phyloP scores from a whole-genome alignment of 2,329 filamentous ascomycete species.

The Nakataea oryzae region DNA sequence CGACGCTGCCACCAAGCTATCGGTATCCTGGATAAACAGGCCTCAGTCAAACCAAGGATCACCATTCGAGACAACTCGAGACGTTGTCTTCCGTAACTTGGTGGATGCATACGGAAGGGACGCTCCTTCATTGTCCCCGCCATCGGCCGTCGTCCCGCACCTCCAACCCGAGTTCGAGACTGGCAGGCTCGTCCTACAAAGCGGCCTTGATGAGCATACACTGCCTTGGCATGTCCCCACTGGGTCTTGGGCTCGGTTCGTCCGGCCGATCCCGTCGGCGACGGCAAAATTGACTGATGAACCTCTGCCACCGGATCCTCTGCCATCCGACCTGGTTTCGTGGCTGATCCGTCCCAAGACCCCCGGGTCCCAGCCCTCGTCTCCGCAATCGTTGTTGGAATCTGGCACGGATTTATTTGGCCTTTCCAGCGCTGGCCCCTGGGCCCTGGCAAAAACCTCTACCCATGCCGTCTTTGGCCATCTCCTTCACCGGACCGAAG shows the following conservation, averaged over 20 bases:
- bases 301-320: neutral
- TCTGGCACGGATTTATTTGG: neutral
- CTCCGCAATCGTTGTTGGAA: neutral
- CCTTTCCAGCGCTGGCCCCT: neutral
- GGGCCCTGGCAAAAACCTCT: neutral
- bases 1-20: constrained; percentile 11
- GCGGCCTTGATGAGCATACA: constrained; percentile 8
- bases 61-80: constrained; percentile 22
- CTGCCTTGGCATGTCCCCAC: neutral
- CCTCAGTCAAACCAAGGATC: constrained; percentile 13
- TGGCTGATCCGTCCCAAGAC: neutral
- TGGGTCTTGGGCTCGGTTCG: neutral
- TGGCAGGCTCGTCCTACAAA: constrained; percentile 20
- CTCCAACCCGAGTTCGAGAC: neutral
- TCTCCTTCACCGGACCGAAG: constrained; percentile 25
- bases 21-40: constrained; percentile 31
- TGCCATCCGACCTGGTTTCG: neutral
- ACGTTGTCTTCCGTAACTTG: constrained; percentile 35
- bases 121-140: constrained; percentile 1
- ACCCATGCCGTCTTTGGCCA: constrained; percentile 37
- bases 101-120: constrained; percentile 17
- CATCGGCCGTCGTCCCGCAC: neutral
- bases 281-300: no score
- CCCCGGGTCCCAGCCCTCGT: neutral
- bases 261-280: neutral